A percentile compares a stretch with the other conserved stretches of the same genome.
Evolutionary conservation across 2,329 filamentous ascomycete genomes (phyloP).

Genomic region (Hypoxylon sp.): DNA sequence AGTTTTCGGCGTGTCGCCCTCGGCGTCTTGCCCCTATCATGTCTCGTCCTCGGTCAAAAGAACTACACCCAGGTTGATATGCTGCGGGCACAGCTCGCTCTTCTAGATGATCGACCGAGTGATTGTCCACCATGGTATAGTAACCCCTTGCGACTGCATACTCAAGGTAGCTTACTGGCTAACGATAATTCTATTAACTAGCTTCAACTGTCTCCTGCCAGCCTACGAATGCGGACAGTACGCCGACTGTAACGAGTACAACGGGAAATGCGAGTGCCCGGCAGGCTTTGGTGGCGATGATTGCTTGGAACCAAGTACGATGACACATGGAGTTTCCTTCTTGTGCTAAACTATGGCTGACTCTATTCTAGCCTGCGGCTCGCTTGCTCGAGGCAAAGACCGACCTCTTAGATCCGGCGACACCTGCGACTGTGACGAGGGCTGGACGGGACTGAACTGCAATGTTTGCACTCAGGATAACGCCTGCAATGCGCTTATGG

Average conservation of each 20-base stretch:
- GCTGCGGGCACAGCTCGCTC: slow-evolving; percentile 73
- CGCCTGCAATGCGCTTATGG: slow-evolving; percentile 90
- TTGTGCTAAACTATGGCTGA: slow-evolving; percentile 27
- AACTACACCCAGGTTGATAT: slow-evolving; percentile 72
- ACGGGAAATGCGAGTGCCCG: slow-evolving; percentile 92
- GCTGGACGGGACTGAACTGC: slow-evolving; percentile 98
- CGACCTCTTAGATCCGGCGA: slow-evolving; percentile 78
- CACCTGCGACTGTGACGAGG: slow-evolving; percentile 87
- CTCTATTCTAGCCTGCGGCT: slow-evolving; percentile 76
- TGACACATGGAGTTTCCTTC: slow-evolving; percentile 1
- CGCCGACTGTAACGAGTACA: slow-evolving; percentile 86
- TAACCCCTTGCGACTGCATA: slow-evolving; percentile 46
- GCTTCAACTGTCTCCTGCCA: slow-evolving; percentile 98
- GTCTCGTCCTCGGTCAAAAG: slow-evolving; percentile 52
- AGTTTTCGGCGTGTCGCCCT: slow-evolving; percentile 42
- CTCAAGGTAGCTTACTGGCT: slow-evolving; percentile 49
- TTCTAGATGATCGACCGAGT: slow-evolving; percentile 78
- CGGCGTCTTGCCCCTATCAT: slow-evolving; percentile 45
- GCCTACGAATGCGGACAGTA: slow-evolving; percentile 93
- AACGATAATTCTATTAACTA: slow-evolving; percentile 55
- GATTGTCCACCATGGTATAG: slow-evolving; percentile 82
- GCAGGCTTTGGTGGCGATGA: slow-evolving; percentile 94
- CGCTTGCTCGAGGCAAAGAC: slow-evolving; percentile 82
- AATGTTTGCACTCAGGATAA: slow-evolving; percentile 89
- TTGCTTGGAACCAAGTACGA: slow-evolving; percentile 81